Conservation (phyloP, 2,329 filamentous ascomycete genomes). For the Rhynchosporium agropyri region DNA sequence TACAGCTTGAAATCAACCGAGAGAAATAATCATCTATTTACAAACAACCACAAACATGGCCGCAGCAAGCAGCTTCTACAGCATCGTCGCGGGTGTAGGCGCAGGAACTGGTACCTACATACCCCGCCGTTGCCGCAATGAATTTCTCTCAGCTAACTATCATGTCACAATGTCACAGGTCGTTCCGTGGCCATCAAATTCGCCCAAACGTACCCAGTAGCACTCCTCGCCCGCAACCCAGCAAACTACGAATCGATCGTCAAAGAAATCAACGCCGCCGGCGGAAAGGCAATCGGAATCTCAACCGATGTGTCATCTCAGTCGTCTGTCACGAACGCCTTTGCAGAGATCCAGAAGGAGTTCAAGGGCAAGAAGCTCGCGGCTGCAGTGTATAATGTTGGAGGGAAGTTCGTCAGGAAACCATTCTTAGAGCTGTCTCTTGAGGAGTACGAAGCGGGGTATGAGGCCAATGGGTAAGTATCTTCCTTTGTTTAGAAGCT, state of each 20-base stretch:
- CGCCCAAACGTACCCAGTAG: slow-evolving; percentile 68
- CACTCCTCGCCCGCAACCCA: slow-evolving; percentile 70
- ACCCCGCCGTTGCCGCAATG: slow-evolving; percentile 28
- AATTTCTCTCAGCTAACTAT: not conserved
- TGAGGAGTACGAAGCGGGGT: slow-evolving; percentile 53
- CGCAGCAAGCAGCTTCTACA: slow-evolving; percentile 55
- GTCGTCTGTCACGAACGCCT: slow-evolving; percentile 56
- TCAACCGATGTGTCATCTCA: slow-evolving; percentile 64
- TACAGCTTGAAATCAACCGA: slow-evolving; percentile 26
- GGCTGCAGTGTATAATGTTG: slow-evolving; percentile 73
- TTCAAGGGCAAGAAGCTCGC: slow-evolving; percentile 58
- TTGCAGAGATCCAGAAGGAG: slow-evolving; percentile 63
- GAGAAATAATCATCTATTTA: slow-evolving; percentile 20
- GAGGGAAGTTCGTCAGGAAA: slow-evolving; percentile 52
- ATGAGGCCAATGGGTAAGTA: slow-evolving; percentile 54
- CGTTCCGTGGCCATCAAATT: slow-evolving; percentile 59
- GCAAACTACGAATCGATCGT: slow-evolving; percentile 68
- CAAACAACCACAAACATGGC: slow-evolving; percentile 27
- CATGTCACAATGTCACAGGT: slow-evolving; percentile 43
- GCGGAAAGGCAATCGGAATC: slow-evolving; percentile 73
- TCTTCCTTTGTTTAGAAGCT: not conserved
- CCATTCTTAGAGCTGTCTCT: slow-evolving; percentile 60
- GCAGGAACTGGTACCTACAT: slow-evolving; percentile 58
- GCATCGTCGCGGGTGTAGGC: slow-evolving; percentile 73
- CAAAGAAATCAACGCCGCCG: slow-evolving; percentile 65